Conservation (phyloP, 148 eudicot species). For the Oxyria digyna region DNA sequence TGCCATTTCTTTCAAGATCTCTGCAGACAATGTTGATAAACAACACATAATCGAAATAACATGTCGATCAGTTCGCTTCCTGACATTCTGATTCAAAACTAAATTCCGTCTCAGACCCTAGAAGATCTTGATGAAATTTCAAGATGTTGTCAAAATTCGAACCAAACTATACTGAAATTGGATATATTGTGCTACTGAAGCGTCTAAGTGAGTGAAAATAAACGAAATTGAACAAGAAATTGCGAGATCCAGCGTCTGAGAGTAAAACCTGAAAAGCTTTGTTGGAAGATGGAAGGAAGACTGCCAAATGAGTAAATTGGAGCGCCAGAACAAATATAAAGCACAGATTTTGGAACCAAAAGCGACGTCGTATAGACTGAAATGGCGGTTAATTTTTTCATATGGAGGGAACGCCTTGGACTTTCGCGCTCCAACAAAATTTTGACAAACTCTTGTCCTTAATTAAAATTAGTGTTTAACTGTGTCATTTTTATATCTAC, state of each 20-base stretch:
- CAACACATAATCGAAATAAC: background rate
- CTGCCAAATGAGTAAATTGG: background rate
- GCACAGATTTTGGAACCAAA: background rate
- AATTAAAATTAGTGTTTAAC: too few relatives aligned
- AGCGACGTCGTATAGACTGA: background rate
- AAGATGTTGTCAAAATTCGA: background rate
- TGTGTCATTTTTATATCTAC: too few relatives aligned
- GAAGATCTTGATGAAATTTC: background rate
- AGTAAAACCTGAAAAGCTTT: background rate
- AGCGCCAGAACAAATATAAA: background rate
- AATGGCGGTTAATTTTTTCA: background rate
- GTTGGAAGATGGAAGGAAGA: background rate
- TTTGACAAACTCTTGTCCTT: background rate
- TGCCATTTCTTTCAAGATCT: constrained; percentile 35
- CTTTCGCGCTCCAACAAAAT: background rate
- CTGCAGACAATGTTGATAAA: too few relatives aligned
- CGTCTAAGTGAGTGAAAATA: background rate
- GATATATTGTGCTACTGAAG: background rate
- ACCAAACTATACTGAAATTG: background rate
- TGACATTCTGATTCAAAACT: background rate
- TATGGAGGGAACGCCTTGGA: background rate
- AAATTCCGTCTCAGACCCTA: background rate
- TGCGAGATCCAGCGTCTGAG: background rate
- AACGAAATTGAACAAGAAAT: background rate
- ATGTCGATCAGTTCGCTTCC: too few relatives aligned